Evolutionary conservation across 2,329 filamentous ascomycete genomes (phyloP), one percentile per base, ranked within the genome.

Genomic region (Cladophialophora carrionii): DNA sequence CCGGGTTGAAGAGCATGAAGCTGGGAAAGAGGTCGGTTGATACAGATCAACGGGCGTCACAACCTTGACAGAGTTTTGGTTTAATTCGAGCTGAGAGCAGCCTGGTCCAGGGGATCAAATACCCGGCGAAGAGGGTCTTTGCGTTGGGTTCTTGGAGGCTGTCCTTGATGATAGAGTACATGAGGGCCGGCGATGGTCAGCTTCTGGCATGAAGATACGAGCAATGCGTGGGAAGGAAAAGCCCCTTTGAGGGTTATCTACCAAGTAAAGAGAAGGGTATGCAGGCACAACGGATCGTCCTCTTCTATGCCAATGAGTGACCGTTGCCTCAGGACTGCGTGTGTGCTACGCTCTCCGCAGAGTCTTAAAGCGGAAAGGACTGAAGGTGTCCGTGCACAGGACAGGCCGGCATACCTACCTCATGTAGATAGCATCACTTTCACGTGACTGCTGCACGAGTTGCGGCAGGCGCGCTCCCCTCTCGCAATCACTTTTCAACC

Each of bases 201-300:
- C 55, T 54, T 62, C 62, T 57, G 58, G 48, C 41, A 67, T 67
- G 64, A 69, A 67, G 64, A 69, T 59, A 69, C 60, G 64, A 67
- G 59, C 58, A 63, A 67, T 56, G 54, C 51, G 58, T 41, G 57
- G 49, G 46, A 32, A 17, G 57, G 10, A 20, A 53, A 60, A n/a
- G 20, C 46, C 20, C 48, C 29, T 53, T 4, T 24, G 57, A 53
- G 46, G 52, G 10, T 53, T 9, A 43, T 34, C 48, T 51, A 51
- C 37, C 37, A 43, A 43, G 46, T 20, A 1, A n/a, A 41, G 48
- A 52, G 57, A 41, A 43, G 49, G 57, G 8, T 31, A 41, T 26
- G 52, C 48, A 26, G 48, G 20, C 20, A 51, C 20, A 51, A 51
- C 12, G 24, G 48, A 51, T n/a, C 17, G 37, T 43, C 37, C 37